A percentile compares a stretch with the other conserved stretches of the same genome.
Evolutionary conservation across 768 basidiomycete species (phyloP).

Genomic region (Hemileccinum impolitum): DNA sequence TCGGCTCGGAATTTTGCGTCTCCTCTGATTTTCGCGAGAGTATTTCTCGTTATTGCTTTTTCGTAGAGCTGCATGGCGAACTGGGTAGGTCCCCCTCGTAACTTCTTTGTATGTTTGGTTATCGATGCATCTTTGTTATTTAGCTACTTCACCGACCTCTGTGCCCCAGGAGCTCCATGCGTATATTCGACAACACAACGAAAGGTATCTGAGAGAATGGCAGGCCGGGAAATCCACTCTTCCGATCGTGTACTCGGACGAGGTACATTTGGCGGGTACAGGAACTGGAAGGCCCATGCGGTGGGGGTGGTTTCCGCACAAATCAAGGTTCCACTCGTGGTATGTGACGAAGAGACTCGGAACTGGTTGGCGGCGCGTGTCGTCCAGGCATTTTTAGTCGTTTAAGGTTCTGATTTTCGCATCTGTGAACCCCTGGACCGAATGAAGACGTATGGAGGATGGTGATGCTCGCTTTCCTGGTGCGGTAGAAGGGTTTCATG

Average conservation of each 20-base stretch:
- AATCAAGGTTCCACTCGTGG: constrained; percentile 19
- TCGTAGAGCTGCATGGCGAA: constrained; percentile 13
- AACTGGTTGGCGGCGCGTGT: constrained; percentile 18
- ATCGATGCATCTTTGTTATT: not conserved
- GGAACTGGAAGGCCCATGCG: constrained; percentile 17
- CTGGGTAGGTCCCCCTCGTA: constrained; percentile 3
- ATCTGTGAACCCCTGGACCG: too few relatives aligned
- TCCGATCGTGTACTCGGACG: constrained; percentile 13
- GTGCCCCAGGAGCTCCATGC: constrained; percentile 6
- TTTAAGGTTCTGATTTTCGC: too few relatives aligned
- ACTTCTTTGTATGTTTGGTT: too few relatives aligned
- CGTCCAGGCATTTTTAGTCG: constrained; percentile 13
- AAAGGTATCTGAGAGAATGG: constrained; percentile 13
- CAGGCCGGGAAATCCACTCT: constrained; percentile 2
- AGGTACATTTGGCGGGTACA: constrained; percentile 20
- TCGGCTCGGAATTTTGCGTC: constrained; percentile 21
- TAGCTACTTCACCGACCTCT: constrained; percentile 1
- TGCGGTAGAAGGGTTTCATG: too few relatives aligned
- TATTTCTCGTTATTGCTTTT: constrained; percentile 18
- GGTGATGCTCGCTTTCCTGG: too few relatives aligned
- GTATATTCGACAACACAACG: constrained; percentile 9
- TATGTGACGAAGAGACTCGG: constrained; percentile 10
- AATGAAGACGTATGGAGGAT: too few relatives aligned
- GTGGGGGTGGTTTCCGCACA: constrained; percentile 18
- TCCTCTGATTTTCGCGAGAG: constrained; percentile 15